Base-by-base conservation (phyloP, 2,329 filamentous ascomycete genomes). In the Clonostachys solani region DNA sequence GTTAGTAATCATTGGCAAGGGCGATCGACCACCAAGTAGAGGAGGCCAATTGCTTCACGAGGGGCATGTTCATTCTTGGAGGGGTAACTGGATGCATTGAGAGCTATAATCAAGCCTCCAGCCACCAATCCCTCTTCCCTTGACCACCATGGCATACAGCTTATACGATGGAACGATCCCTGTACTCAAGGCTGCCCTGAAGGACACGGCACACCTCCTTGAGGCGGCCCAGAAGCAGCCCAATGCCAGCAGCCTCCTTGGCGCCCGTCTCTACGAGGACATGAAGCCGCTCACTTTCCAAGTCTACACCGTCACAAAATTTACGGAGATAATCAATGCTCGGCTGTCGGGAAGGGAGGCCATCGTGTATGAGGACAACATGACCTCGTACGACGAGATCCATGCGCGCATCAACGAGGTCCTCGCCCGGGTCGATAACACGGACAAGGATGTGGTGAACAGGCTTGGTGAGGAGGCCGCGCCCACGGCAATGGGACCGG, bases 211-310 rank as follows among this genome's bases (percentile, higher is more conserved):
- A 15, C 40, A 50, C n/a, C 49, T 68, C 44, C 52, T 69, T 47
- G 51, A 47, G 17, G 53, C 60, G 52, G 62, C 58, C 13, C 61
- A 67, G 50, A 56, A 56, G 15, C 59, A 57, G 16, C 52, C 60
- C 47, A 51, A 57, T 33, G 50, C 58, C 37, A 58, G 54, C n/a
- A 59, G 54, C 2, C 47, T 68, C 43, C 44, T 58, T n/a, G 42
- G 56, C 12, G 52, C 59, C 8, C 57, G 62, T 23, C 53, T 71
- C 6, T 52, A 52, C 49, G 60, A 65, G 16, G 66, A 70, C 50
- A 71, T 71, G 68, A 61, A 61, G 35, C 59, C 62, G 12, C 48
- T 70, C 29, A 59, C 55, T 40, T 61, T 64, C 48, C 68, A 71
- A 48, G 53, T 67, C 41, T 51, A 55, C 42, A 56, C 66, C 50